Evolutionary conservation across 305 asterid genomes (phyloP).

Genomic region (Fraxinus paxiana): DNA sequence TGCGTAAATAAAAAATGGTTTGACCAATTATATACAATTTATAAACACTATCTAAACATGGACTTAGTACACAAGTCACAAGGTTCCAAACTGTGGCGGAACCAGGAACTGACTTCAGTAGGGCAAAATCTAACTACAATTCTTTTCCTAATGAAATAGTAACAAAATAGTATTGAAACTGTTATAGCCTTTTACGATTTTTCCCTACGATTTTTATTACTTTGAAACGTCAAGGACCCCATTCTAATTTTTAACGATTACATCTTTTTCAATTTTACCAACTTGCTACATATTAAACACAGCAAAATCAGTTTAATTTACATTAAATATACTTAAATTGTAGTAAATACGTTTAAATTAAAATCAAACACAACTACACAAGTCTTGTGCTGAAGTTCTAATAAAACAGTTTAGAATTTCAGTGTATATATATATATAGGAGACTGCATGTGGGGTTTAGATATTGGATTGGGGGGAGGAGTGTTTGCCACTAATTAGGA

Average conservation of each 20-base stretch:
- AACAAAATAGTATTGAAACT: background rate
- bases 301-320: background rate
- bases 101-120: background rate
- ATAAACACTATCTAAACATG: background rate
- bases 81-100: background rate
- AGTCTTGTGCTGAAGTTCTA: background rate
- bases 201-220: background rate
- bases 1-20: background rate
- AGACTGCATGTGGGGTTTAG: background rate
- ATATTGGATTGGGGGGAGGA: background rate
- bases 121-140: background rate
- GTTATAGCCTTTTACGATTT: background rate
- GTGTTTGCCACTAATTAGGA: background rate
- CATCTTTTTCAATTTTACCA: background rate
- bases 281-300: background rate
- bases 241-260: background rate
- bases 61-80: background rate
- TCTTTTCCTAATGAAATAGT: background rate
- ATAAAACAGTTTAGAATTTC: background rate
- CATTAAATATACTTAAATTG: background rate
- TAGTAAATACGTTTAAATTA: background rate
- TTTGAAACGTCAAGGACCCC: background rate
- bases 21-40: background rate
- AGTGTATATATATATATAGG: background rate
- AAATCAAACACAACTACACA: background rate